A percentile compares a stretch with the other conserved stretches of the same genome.
phyloP scores from a whole-genome alignment of 257 asterid species.

The Gardenia jasminoides region DNA sequence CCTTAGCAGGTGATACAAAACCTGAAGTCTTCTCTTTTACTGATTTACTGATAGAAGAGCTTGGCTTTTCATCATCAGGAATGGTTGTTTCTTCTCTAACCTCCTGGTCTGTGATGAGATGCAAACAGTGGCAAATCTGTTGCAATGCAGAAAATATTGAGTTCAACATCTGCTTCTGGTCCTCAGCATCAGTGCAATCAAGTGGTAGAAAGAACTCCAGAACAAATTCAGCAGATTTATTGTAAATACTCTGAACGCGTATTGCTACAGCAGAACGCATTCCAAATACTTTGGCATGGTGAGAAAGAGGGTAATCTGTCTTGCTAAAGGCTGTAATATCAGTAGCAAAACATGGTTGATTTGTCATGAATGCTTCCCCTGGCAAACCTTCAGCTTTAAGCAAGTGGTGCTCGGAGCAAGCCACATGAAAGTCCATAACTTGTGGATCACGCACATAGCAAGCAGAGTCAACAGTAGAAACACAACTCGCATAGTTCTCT shows the following conservation, averaged over 20 bases:
- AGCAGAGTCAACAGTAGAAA: conserved; percentile 65
- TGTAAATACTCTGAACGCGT: conserved; percentile 64
- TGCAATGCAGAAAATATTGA: conserved; percentile 57
- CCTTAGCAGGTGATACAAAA: conserved; percentile 22
- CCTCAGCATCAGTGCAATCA: conserved; percentile 49
- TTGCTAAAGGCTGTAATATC: conserved; percentile 63
- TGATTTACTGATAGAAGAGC: conserved; percentile 19
- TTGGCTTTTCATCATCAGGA: conserved; percentile 20
- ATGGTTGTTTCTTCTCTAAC: conserved; percentile 43
- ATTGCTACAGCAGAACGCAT: conserved; percentile 67
- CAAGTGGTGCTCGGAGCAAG: conserved; percentile 75
- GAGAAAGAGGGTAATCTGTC: conserved; percentile 77
- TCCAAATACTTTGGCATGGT: conserved; percentile 55
- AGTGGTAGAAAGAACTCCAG: conserved; percentile 74
- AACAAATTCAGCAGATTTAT: conserved; percentile 66
- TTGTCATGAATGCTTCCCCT: conserved; percentile 70
- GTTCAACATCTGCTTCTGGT: conserved; percentile 56
- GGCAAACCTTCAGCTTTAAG: conserved; percentile 82
- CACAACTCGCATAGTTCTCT: conserved; percentile 54
- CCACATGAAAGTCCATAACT: conserved; percentile 59
- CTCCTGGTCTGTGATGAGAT: conserved; percentile 61
- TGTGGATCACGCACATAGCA: conserved; percentile 59
- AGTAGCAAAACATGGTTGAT: conserved; percentile 66
- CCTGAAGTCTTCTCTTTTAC: conserved; percentile 24
- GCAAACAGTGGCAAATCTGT: conserved; percentile 55